Evolutionary conservation across 148 eudicot genomes (phyloP).

Genomic region (Nyssa sinensis): DNA sequence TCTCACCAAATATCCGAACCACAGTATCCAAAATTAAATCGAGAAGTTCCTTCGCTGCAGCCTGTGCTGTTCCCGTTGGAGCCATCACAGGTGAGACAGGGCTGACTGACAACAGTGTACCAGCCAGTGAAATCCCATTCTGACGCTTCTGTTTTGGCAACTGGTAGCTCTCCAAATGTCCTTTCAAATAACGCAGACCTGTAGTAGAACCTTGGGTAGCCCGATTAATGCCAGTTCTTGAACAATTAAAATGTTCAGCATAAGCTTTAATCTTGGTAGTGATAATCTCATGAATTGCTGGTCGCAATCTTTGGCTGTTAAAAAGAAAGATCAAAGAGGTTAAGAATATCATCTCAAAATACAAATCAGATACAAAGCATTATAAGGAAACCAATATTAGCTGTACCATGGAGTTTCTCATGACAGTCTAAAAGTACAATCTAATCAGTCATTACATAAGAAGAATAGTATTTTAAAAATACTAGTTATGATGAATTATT

Average conservation of each 20-base stretch:
- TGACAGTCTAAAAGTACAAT: neutral
- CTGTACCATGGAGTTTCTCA: neutral
- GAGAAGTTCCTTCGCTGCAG: constrained; percentile 85
- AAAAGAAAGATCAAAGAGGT: constrained; percentile 11
- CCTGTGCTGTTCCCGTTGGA: constrained; percentile 90
- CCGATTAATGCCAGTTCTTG: constrained; percentile 56
- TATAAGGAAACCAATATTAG: neutral
- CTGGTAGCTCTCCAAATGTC: constrained; percentile 68
- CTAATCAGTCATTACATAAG: neutral
- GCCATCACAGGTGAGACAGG: constrained; percentile 97
- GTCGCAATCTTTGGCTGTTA: constrained; percentile 91
- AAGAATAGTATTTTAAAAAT: too few species aligned
- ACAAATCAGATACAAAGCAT: neutral
- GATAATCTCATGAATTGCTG: constrained; percentile 87
- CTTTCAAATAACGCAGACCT: constrained; percentile 72
- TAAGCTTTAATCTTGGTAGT: constrained; percentile 72
- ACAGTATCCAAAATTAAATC: constrained; percentile 73
- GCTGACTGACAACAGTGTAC: constrained; percentile 76
- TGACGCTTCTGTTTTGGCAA: constrained; percentile 68
- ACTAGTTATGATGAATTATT: too few species aligned
- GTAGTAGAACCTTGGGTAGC: constrained; percentile 46
- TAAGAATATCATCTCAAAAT: neutral
- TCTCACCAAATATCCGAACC: constrained; percentile 85
- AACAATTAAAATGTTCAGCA: constrained; percentile 57
- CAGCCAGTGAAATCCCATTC: constrained; percentile 66